Conservation (phyloP, 2,329 filamentous ascomycete species). For the Fusarium penzigii region DNA sequence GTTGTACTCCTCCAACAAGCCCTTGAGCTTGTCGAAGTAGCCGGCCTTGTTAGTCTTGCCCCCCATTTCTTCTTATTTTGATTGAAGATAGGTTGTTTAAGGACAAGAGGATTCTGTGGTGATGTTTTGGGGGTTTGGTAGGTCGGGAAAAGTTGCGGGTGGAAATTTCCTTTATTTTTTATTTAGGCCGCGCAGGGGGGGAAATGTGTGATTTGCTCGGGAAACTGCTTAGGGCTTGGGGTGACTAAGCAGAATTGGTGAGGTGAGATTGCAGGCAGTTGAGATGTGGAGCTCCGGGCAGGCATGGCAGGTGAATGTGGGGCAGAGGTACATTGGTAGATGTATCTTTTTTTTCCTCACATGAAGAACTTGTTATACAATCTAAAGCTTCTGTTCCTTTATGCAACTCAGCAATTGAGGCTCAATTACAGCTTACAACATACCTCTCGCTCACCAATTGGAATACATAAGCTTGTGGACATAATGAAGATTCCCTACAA, state of each 20-base stretch:
- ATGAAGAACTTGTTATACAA: not conserved
- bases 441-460: not conserved
- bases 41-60: slow-evolving; percentile 94
- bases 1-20: slow-evolving; percentile 92
- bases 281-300: not conserved
- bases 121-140: slow-evolving; percentile 30
- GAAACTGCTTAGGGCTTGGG: slow-evolving; percentile 40
- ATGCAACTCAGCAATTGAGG: slow-evolving; percentile 8
- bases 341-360: slow-evolving; percentile 37
- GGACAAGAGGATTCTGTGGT: slow-evolving; percentile 55
- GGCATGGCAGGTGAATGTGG: not conserved
- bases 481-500: slow-evolving; percentile 64
- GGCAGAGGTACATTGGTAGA: slow-evolving; percentile 30
- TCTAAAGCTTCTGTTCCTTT: slow-evolving; percentile 12
- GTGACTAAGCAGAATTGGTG: slow-evolving; percentile 27
- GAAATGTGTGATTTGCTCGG: slow-evolving; percentile 34
- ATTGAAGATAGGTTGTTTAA: slow-evolving; percentile 98
- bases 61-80: slow-evolving; percentile 92
- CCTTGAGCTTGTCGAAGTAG: slow-evolving; percentile 99
- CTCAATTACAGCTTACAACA: slow-evolving; percentile 2
- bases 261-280: slow-evolving; percentile 4
- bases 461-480: not conserved
- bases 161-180: slow-evolving; percentile 26
- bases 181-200: slow-evolving; percentile 1
- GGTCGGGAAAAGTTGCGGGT: slow-evolving; percentile 21